Conservation (phyloP, 2,329 filamentous ascomycete species). For the Penicillium sp. region DNA sequence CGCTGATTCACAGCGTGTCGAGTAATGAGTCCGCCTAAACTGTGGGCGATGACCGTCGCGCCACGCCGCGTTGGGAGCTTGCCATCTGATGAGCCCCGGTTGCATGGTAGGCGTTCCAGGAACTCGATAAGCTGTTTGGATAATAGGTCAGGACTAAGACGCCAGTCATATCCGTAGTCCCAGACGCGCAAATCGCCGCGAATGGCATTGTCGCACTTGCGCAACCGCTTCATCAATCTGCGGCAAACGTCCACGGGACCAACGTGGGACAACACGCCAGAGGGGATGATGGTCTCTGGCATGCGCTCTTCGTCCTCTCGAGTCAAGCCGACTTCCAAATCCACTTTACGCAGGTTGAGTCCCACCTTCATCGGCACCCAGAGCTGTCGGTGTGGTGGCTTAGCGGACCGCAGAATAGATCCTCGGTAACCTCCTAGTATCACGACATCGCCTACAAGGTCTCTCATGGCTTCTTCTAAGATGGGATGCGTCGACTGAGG, state of each 20-base stretch:
- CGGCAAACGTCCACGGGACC: slow-evolving; percentile 88
- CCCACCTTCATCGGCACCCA: slow-evolving; percentile 96
- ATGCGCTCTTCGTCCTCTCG: slow-evolving; percentile 80
- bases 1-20: slow-evolving; percentile 81
- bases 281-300: slow-evolving; percentile 77
- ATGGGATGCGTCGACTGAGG: slow-evolving; percentile 38
- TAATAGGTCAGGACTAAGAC: slow-evolving; percentile 75
- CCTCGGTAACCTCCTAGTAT: slow-evolving; percentile 88
- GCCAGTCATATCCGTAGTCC: slow-evolving; percentile 95
- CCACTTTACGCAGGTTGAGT: slow-evolving; percentile 84
- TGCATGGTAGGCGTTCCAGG: slow-evolving; percentile 71
- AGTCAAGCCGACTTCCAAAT: slow-evolving; percentile 80
- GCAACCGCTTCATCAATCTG: slow-evolving; percentile 73
- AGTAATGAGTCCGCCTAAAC: slow-evolving; percentile 79
- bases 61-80: slow-evolving; percentile 54
- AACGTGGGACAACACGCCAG: slow-evolving; percentile 86
- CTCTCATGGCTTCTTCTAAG: slow-evolving; percentile 62
- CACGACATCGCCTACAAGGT: slow-evolving; percentile 79
- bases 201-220: slow-evolving; percentile 69
- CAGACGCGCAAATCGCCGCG: slow-evolving; percentile 73
- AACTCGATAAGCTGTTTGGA: slow-evolving; percentile 71
- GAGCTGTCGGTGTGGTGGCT: slow-evolving; percentile 77
- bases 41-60: slow-evolving; percentile 81
- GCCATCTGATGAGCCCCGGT: slow-evolving; percentile 52
- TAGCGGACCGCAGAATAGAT: slow-evolving; percentile 80